These are phyloP conservation scores for Fraxinus angustifolia DNA, from an alignment of 305 asterid genomes.

Conservation along the genomic window DNA sequence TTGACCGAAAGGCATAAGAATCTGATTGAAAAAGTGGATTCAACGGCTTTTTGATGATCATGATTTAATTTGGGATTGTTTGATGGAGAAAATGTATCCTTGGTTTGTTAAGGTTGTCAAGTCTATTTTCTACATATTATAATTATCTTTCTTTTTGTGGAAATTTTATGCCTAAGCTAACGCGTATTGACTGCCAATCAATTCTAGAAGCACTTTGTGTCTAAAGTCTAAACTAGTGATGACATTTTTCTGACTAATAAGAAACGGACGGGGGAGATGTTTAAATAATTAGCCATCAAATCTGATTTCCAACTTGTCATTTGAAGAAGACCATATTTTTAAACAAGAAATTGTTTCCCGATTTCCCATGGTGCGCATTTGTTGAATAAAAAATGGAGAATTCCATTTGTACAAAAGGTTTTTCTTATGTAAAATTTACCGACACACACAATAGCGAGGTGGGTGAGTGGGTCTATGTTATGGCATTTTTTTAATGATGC, in stretches of 20 bases:
- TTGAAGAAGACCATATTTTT: too few relatives aligned
- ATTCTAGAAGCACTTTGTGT: neutral
- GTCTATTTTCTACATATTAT: neutral
- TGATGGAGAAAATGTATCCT: neutral
- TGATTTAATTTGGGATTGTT: neutral
- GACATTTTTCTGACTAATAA: neutral
- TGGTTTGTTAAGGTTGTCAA: neutral
- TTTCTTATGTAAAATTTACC: too few relatives aligned
- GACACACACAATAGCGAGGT: too few relatives aligned
- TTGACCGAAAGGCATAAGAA: neutral
- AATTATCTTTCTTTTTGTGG: neutral
- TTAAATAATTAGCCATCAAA: neutral
- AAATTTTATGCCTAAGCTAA: neutral
- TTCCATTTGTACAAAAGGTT: too few relatives aligned
- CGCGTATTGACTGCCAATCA: neutral
- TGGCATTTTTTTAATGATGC: too few relatives aligned
- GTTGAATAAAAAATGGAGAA: too few relatives aligned
- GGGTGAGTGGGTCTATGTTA: too few relatives aligned
- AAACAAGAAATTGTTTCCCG: too few relatives aligned
- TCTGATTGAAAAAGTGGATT: neutral
- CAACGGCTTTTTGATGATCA: neutral
- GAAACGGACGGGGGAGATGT: neutral
- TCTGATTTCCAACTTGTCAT: neutral
- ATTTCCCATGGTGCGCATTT: too few relatives aligned
- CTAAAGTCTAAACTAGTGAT: neutral